Conservation (phyloP, 352 stramenopile species). For the Globisporangium middletonii region DNA sequence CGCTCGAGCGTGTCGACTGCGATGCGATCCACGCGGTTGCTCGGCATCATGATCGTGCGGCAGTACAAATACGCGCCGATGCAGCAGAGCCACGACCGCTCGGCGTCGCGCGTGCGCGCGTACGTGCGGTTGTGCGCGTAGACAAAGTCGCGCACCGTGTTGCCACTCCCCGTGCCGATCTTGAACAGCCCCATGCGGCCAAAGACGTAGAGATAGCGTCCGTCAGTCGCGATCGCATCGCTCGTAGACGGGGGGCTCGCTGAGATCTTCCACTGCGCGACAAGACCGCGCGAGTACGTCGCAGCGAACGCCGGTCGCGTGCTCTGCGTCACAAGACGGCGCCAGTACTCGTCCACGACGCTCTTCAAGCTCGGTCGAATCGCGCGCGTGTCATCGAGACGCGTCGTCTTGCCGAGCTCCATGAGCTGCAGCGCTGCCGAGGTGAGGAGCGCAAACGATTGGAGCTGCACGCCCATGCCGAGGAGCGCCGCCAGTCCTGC, state of each 20-base stretch:
- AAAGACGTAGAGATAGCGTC: constrained; percentile 64
- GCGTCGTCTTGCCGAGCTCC: constrained; percentile 16
- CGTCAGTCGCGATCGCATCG: constrained; percentile 68
- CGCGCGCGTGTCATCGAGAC: constrained; percentile 7
- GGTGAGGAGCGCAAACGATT: constrained; percentile 57
- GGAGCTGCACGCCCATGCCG: constrained; percentile 46
- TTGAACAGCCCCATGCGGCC: constrained; percentile 56
- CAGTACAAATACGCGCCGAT: constrained; percentile 60
- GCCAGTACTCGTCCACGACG: constrained; percentile 25
- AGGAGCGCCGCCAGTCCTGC: constrained; percentile 36
- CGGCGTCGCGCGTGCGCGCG: constrained; percentile 44
- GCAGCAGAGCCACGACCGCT: constrained; percentile 76
- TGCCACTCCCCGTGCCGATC: constrained; percentile 58
- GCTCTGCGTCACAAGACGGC: constrained; percentile 23
- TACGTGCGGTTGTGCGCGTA: constrained; percentile 64
- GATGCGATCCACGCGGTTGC: constrained; percentile 61
- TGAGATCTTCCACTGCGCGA: constrained; percentile 63
- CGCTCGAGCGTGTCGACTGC: constrained; percentile 23
- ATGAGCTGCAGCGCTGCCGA: constrained; percentile 31
- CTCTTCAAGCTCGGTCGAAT: constrained; percentile 15
- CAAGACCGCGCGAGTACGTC: constrained; percentile 47
- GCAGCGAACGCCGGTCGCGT: constrained; percentile 24
- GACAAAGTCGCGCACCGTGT: constrained; percentile 62
- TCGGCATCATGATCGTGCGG: constrained; percentile 66
- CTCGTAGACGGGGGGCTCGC: constrained; percentile 57